Evolutionary conservation across 73 alveolate genomes (phyloP).

Genomic region (Uronychia binucleata): DNA sequence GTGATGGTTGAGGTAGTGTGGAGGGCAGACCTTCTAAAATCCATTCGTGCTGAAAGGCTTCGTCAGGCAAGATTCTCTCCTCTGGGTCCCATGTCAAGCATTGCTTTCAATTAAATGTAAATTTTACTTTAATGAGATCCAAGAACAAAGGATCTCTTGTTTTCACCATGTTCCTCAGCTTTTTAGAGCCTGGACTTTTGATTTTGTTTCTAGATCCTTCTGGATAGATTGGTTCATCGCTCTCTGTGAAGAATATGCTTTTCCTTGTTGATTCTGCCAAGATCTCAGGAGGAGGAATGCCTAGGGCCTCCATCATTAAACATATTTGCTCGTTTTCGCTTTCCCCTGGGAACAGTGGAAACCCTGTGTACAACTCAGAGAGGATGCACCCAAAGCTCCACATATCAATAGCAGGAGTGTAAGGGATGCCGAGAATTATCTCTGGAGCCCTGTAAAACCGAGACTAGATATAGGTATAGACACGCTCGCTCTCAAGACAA

Average conservation of each 20-base stretch:
- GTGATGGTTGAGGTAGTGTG: too few relatives aligned
- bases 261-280: slow-evolving; percentile 49
- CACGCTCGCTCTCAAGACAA: slow-evolving; percentile 60
- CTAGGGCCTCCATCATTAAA: slow-evolving; percentile 75
- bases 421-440: slow-evolving; percentile 66
- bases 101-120: not conserved
- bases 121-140: slow-evolving; percentile 44
- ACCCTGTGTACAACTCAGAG: slow-evolving; percentile 82
- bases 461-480: slow-evolving; percentile 59
- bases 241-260: slow-evolving; percentile 42
- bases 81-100: slow-evolving; percentile 37
- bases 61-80: slow-evolving; percentile 17
- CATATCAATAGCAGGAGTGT: slow-evolving; percentile 76
- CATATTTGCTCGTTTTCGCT: slow-evolving; percentile 80
- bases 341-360: slow-evolving; percentile 91
- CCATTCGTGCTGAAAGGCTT: slow-evolving; percentile 40
- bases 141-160: slow-evolving; percentile 47
- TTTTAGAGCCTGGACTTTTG: slow-evolving; percentile 37
- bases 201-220: slow-evolving; percentile 52
- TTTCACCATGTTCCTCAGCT: slow-evolving; percentile 27
- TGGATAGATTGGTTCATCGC: slow-evolving; percentile 40
- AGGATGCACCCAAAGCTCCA: slow-evolving; percentile 90
- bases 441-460: slow-evolving; percentile 73
- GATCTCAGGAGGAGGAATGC: slow-evolving; percentile 54
- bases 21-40: slow-evolving; percentile 58